A percentile compares a stretch with the other conserved stretches of the same genome.
phyloP scores from a whole-genome alignment of 345 rosid genomes.

The Sonneratia alba region DNA sequence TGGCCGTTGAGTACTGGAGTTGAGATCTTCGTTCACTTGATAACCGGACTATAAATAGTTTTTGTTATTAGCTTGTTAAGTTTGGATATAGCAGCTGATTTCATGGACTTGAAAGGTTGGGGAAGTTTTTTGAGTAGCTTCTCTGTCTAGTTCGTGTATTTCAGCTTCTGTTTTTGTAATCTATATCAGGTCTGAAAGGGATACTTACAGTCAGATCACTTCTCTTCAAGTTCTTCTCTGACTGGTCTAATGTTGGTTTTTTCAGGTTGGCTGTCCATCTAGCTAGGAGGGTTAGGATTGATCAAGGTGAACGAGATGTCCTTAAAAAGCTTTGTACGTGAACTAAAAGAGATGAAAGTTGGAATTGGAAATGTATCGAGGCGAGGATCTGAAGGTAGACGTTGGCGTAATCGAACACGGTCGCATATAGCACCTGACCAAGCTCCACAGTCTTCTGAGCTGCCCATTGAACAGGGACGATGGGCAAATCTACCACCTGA shows the following conservation, averaged over 20 bases:
- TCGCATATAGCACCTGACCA: constrained; percentile 81
- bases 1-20: neutral
- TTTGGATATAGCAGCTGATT: neutral
- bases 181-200: too few relatives aligned
- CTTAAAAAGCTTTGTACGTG: constrained; percentile 67
- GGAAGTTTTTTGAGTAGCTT: neutral
- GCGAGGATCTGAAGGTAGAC: constrained; percentile 44
- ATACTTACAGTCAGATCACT: too few relatives aligned
- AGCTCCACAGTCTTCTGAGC: constrained; percentile 17
- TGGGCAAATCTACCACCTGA: constrained; percentile 91
- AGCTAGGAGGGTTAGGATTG: constrained; percentile 16
- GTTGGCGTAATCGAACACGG: constrained; percentile 50
- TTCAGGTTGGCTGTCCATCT: constrained; percentile 17
- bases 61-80: neutral
- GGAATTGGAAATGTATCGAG: constrained; percentile 71
- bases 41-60: neutral
- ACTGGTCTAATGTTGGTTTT: neutral
- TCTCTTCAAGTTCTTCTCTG: too few relatives aligned
- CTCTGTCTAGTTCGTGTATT: neutral
- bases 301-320: constrained; percentile 47
- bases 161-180: too few relatives aligned
- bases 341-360: constrained; percentile 67
- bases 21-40: neutral
- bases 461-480: constrained; percentile 41
- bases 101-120: neutral